Percentiles rank a stretch among this genome's conserved stretches.
Evolutionary conservation across 2,329 filamentous ascomycete genomes (phyloP).

Genomic region (Diaporthe nobilis): DNA sequence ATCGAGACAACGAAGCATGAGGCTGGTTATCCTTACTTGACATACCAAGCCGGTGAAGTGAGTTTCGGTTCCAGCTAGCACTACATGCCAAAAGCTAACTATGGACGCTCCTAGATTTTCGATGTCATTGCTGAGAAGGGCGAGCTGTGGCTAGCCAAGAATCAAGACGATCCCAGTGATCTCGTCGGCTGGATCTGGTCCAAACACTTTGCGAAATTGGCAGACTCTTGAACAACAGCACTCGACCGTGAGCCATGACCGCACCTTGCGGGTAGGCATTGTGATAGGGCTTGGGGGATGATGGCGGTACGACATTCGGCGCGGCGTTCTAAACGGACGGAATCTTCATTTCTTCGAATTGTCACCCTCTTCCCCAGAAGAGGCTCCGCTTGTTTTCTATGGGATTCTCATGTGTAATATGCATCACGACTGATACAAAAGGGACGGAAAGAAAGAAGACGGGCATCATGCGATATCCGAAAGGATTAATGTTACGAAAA

Average conservation of each 20-base stretch:
- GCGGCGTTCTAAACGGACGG: slow-evolving; percentile 34
- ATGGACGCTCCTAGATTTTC: slow-evolving; percentile 72
- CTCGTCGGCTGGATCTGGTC: slow-evolving; percentile 99
- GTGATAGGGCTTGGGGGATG: background rate
- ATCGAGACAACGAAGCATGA: slow-evolving; percentile 93
- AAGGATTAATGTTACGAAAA: slow-evolving; percentile 37
- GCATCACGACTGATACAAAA: slow-evolving; percentile 41
- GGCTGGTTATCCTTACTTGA: slow-evolving; percentile 95
- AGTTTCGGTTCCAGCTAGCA: slow-evolving; percentile 48
- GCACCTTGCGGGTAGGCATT: slow-evolving; percentile 25
- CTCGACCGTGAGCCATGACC: background rate
- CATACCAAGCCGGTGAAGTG: slow-evolving; percentile 93
- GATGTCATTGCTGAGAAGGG: slow-evolving; percentile 97
- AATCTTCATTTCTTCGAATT: slow-evolving; percentile 19
- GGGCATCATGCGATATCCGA: slow-evolving; percentile 28
- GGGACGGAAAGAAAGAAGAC: slow-evolving; percentile 9
- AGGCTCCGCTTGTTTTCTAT: slow-evolving; percentile 16
- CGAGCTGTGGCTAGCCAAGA: slow-evolving; percentile 96
- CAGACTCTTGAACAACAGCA: slow-evolving; percentile 57
- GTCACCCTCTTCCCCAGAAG: slow-evolving; percentile 14
- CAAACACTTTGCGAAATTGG: slow-evolving; percentile 88
- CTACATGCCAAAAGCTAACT: slow-evolving; percentile 24
- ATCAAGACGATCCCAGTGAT: slow-evolving; percentile 88
- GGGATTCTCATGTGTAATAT: slow-evolving; percentile 40
- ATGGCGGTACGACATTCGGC: slow-evolving; percentile 31